A percentile compares a stretch with the other conserved stretches of the same genome.
phyloP scores from a whole-genome alignment of 129 eudicot genomes.

The Helianthus tuberosus region DNA sequence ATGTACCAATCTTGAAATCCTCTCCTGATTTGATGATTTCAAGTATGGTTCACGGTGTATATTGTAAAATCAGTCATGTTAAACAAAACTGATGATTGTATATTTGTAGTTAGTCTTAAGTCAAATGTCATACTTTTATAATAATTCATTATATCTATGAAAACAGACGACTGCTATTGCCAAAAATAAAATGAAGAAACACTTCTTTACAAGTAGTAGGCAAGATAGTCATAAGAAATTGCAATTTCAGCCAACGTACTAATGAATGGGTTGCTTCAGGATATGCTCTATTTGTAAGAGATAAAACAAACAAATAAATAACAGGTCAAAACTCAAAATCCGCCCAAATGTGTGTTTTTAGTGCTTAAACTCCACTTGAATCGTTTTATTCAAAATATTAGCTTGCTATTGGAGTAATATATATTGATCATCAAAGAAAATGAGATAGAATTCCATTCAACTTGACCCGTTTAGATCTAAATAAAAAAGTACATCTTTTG shows the following conservation, averaged over 20 bases:
- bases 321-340: no score
- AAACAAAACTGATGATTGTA: not conserved
- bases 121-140: no score
- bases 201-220: conserved; percentile 3
- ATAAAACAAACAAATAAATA: no score
- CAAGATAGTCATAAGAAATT: not conserved
- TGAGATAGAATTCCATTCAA: not conserved
- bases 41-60: conserved; percentile 90
- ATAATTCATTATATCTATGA: not conserved
- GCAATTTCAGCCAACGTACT: not conserved
- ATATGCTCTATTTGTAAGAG: not conserved
- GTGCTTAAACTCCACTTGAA: no score
- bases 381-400: no score
- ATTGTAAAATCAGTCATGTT: conserved; percentile 14
- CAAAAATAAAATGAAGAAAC: conserved; percentile 1
- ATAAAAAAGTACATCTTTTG: not conserved
- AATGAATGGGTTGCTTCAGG: not conserved
- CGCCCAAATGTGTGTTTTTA: no score
- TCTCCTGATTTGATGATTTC: conserved; percentile 97
- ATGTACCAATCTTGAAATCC: conserved; percentile 82
- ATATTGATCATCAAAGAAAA: no score
- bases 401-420: no score
- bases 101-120: not conserved
- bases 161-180: conserved; percentile 14
- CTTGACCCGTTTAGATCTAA: not conserved